Evolutionary conservation across 2,329 filamentous ascomycete genomes (phyloP), one percentile per base, ranked within the genome.

Genomic region (Fusarium oligoseptatum): DNA sequence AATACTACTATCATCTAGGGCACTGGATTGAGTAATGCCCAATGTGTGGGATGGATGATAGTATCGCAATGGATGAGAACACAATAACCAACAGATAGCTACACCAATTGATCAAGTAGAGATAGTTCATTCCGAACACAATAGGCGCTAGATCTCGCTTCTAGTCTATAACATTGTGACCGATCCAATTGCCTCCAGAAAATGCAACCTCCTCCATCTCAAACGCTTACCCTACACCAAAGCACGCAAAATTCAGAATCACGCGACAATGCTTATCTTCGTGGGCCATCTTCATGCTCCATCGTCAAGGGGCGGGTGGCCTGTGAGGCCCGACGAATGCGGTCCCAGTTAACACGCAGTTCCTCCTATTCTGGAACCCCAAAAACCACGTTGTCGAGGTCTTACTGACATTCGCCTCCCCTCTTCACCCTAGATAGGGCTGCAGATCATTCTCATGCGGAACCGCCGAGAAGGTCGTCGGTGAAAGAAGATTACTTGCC

Each of bases 201-300:
- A 22, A 37, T 27, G 20, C 34, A 58, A 58, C 22, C 56, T 39
- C 56, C 20, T 58, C 29, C 10, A 4, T 20, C 10, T 15, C 1
- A 36, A 39, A 6, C 24, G 27, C 57, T 15, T 66, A 66, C 64
- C 64, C 64, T 67, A 55, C n/a, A 67, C 36, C 6, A 14, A 15
- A 50, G 27, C 11, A 56, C 17, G 24, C 22, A 34, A 66, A 56
- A 20, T 14, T 6, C 27, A 14, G 24, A 34, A 65, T 65, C 64
- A 66, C 64, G 45, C 55, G 43, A 66, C 24, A 66, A 50, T 52
- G 24, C 52, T 66, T 66, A 66, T 66, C 64, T 66, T 52, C 15
- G 22, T 36, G 36, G 29, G 39, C 22, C 48, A 50, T 61, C 64
- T 66, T 52, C 15, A 52, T 36, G n/a, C 27, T 17, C 41, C 37